phyloP scores from a whole-genome alignment of 768 basidiomycete species.

The Tephrocybe rancida region DNA sequence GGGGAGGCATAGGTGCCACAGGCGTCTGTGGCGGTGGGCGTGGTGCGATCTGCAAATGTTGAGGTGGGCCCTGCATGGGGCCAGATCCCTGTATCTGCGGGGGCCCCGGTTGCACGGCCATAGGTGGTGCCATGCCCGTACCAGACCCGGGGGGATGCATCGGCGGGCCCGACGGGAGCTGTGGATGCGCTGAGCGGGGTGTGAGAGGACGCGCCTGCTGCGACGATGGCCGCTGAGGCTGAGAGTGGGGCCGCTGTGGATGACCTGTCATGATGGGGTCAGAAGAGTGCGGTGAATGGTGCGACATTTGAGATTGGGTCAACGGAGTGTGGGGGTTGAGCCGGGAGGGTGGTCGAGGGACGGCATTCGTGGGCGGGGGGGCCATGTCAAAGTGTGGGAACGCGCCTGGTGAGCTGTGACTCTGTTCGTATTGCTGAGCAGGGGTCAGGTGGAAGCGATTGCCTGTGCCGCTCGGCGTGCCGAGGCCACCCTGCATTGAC shows the following conservation, averaged over 20 bases:
- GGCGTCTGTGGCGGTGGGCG: slow-evolving; percentile 30
- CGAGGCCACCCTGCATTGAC: slow-evolving; percentile 36
- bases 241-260: slow-evolving; percentile 61
- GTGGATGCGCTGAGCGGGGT: slow-evolving; percentile 21
- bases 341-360: slow-evolving; percentile 46
- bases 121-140: slow-evolving; percentile 14
- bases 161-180: slow-evolving; percentile 12
- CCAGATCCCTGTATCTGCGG: slow-evolving; percentile 21
- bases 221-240: slow-evolving; percentile 31
- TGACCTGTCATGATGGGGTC: slow-evolving; percentile 44
- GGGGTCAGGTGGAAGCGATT: slow-evolving; percentile 60
- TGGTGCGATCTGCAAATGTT: slow-evolving; percentile 29
- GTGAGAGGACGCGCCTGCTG: slow-evolving; percentile 14
- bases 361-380: slow-evolving; percentile 34
- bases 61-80: slow-evolving; percentile 9
- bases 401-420: slow-evolving; percentile 21
- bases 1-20: slow-evolving; percentile 14
- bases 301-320: slow-evolving; percentile 29
- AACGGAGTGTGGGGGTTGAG: slow-evolving; percentile 32
- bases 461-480: slow-evolving; percentile 39
- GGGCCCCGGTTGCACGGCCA: slow-evolving; percentile 16
- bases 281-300: slow-evolving; percentile 45
- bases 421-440: slow-evolving; percentile 64
- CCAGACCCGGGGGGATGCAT: slow-evolving; percentile 7
- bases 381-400: slow-evolving; percentile 37